Evolutionary conservation across 345 rosid species (phyloP), one percentile per base, ranked within the genome.

Genomic region (Salix udensis): DNA sequence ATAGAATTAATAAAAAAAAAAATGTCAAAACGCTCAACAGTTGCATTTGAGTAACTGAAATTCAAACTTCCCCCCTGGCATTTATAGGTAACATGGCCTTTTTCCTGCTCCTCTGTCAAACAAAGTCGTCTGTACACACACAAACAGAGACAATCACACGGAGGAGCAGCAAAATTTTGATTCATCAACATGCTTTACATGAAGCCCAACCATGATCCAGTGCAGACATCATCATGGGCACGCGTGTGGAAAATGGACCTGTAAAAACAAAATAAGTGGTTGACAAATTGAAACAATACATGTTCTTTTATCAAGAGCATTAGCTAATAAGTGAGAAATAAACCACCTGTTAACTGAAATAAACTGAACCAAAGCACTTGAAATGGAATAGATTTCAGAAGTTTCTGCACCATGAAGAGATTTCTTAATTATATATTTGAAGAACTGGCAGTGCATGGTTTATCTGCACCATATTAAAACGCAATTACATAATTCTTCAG

Each of bases 121-220:
- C 36, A 66, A 66, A 31, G n/a, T 37, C 9, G 40, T 7, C 34
- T 30, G 31, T 30, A 24, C 62, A n/a, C 62, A 18, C n/a, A 50
- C 53, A 48, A 15, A 48, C 53, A 44, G 4, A 44, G 5, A 44
- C 16, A 13, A 13, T 11, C 48, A 44, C 48, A 44, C 48, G 48
- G 67, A 65, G 6, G 95, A 86, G 80, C 95, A 91, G 78, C 95
- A 92, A 79, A 92, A 82, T 82, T 91, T 92, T 37, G 83, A 84
- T 85, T 92, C 95, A 68, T 89, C 85, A 28, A 89, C 64, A 80
- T 92, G 88, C 19, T 78, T 74, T 73, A 82, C 88, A 52, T 86
- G 86, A 70, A 88, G 83, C 46, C 88, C 91, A 72, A 92, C 97
- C 97, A 91, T 36, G 97, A 91, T 15, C 97, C 97, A 16, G 85